phyloP scores from a whole-genome alignment of 2,329 filamentous ascomycete species.

The Cercospora janseana region DNA sequence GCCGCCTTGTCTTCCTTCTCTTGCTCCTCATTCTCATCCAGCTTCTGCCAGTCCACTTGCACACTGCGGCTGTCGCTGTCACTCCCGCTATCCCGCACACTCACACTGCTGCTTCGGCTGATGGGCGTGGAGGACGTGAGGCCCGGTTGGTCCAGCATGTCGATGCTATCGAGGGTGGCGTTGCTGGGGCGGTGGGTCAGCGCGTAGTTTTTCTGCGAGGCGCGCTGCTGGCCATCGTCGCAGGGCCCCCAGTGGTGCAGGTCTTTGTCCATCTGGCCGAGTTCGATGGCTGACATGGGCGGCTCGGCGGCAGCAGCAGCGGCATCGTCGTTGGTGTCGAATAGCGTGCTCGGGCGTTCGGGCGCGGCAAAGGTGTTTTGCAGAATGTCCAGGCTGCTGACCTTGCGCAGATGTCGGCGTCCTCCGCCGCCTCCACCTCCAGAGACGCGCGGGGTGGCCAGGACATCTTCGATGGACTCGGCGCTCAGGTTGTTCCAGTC shows the following conservation, averaged over 20 bases:
- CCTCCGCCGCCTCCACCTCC: too few species aligned
- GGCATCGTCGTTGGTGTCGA: conserved; percentile 29
- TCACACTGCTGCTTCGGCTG: conserved; percentile 13
- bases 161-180: conserved; percentile 22
- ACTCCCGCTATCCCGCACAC: conserved; percentile 20
- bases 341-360: conserved; percentile 34
- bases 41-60: conserved; percentile 36
- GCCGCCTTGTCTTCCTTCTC: conserved; percentile 37
- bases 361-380: conserved; percentile 32
- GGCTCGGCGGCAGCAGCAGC: conserved; percentile 22
- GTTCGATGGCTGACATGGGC: conserved; percentile 27
- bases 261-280: conserved; percentile 13
- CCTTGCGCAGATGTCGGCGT: conserved; percentile 32
- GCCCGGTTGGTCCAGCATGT: conserved; percentile 21
- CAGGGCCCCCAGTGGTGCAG: conserved; percentile 20
- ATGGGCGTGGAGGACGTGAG: conserved; percentile 10
- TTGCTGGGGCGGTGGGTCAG: conserved; percentile 15
- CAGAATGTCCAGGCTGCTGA: conserved; percentile 37
- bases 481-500: conserved; percentile 36
- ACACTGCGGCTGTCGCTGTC: conserved; percentile 26
- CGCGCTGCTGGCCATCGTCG: conserved; percentile 9
- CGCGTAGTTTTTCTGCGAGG: too few species aligned
- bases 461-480: conserved; percentile 33
- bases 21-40: conserved; percentile 37
- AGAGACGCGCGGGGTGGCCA: conserved; percentile 34